A percentile compares a stretch with the other conserved stretches of the same genome.
These are phyloP conservation scores for Aspergillus vadensis DNA, from an alignment of 2,329 filamentous ascomycete genomes.

Conservation along the genomic window DNA sequence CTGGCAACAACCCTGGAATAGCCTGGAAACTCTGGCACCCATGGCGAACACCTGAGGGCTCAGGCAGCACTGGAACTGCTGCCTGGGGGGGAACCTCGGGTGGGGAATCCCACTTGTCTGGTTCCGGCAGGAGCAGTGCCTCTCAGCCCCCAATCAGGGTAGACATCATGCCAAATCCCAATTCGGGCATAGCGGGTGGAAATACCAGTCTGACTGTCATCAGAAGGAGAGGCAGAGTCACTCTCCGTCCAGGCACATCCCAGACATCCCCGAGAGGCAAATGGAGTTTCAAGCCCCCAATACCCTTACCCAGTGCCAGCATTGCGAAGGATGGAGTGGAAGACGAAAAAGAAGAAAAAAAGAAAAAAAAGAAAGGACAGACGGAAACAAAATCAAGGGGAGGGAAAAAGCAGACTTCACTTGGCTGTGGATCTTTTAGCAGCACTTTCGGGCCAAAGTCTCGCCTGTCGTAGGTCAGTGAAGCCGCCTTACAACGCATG, in stretches of 20 bases:
- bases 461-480: constrained; percentile 5
- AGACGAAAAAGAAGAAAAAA: background rate
- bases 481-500: constrained; percentile 5
- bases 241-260: background rate
- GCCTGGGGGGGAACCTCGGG: constrained; percentile 11
- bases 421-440: constrained; percentile 9
- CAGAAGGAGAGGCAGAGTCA: constrained; percentile 3
- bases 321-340: background rate
- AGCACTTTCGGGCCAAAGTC: constrained; percentile 5
- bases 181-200: constrained; percentile 13
- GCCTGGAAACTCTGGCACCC: background rate
- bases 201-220: background rate
- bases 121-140: constrained; percentile 10
- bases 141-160: constrained; percentile 11
- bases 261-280: background rate
- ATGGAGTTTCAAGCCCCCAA: background rate
- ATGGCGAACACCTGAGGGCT: constrained; percentile 12
- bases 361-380: constrained; percentile 4
- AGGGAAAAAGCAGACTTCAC: constrained; percentile 2
- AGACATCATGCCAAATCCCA: constrained; percentile 10
- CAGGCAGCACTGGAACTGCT: constrained; percentile 11
- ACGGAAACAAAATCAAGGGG: background rate
- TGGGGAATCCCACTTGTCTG: constrained; percentile 10
- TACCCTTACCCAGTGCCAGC: background rate
- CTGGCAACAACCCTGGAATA: background rate